Evolutionary conservation across 2,329 filamentous ascomycete genomes (phyloP).

Genomic region (Xylaria sp.): DNA sequence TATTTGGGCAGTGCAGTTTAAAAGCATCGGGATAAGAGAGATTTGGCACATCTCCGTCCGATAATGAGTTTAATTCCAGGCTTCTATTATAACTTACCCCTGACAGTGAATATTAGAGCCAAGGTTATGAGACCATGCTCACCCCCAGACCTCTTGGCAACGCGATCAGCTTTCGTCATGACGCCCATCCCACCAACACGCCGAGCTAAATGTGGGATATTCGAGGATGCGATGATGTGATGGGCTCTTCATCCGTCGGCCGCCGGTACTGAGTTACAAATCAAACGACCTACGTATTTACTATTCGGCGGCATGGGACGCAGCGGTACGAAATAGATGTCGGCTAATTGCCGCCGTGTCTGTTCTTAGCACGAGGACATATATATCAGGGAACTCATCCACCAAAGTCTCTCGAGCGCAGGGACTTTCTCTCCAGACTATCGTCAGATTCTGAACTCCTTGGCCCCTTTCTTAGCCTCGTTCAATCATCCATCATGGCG

Average conservation of each 20-base stretch:
- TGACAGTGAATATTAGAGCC: background rate
- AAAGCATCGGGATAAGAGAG: background rate
- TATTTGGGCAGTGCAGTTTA: background rate
- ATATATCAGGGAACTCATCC: background rate
- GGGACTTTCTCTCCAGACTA: background rate
- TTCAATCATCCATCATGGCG: conserved; percentile 31
- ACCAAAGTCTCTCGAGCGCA: background rate
- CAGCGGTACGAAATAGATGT: background rate
- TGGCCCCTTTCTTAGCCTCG: background rate
- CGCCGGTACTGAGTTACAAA: conserved; percentile 20
- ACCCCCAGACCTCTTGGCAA: background rate
- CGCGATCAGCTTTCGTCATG: background rate
- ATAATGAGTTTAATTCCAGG: background rate
- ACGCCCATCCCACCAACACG: conserved; percentile 5
- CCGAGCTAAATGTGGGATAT: conserved; percentile 17
- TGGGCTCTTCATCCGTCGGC: background rate
- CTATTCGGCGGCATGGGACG: background rate
- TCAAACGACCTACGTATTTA: background rate
- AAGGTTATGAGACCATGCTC: background rate
- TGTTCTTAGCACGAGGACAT: too few relatives aligned
- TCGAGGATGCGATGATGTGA: background rate
- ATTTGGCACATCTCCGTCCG: background rate
- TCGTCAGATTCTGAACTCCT: background rate
- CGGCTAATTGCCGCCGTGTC: background rate
- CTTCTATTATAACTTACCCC: background rate